Base-by-base conservation (phyloP, 768 basidiomycete genomes). In the Lentinula sp. region DNA sequence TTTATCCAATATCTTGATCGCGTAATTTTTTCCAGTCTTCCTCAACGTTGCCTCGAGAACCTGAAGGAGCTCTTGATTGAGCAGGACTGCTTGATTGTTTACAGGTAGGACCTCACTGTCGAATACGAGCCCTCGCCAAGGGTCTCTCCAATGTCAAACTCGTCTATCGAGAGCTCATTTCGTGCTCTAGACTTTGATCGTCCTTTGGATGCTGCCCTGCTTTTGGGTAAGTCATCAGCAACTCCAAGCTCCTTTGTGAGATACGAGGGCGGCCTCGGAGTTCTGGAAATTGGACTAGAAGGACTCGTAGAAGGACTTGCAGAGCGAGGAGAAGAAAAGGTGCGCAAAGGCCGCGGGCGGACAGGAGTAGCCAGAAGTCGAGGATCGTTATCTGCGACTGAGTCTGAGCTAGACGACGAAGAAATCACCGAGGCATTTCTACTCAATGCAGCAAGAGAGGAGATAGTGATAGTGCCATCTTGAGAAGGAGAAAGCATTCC, bases 41-140 rank as follows among this genome's bases (percentile, higher is more conserved):
- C 77, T 70, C 61, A 85, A 77, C 42, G 76, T 80, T 49, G 79
- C 87, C 34, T 76, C 75, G 71, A 81, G 80, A 39, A 87, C 88
- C 89, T 88, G 66, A 54, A 6, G 51, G 51, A 35, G 5, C 54
- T 64, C 13, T 23, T 13, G 40, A 18, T 62, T 52, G 35, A 58
- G 48, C 7, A 31, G 43, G 28, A 48, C 10, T 43, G 16, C 21
- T n/a, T 28, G 21, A 6, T 45, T 15, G 16, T 31, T 37, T 56
- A 46, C n/a, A 13, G 9, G 21, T 40, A 18, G 37, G 16, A 43
- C 15, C 85, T 68, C 69, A 90, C 91, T 6, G 87, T 88, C 21
- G 89, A 91, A 69, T 91, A 93, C 9, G 89, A 89, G 18, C 91
- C 91, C 69, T 91, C 88, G 18, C 91, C 91, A 2, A 93, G 77